Evolutionary conservation across 2,329 filamentous ascomycete genomes (phyloP).

Genomic region (Trichoderma citrinoviride): DNA sequence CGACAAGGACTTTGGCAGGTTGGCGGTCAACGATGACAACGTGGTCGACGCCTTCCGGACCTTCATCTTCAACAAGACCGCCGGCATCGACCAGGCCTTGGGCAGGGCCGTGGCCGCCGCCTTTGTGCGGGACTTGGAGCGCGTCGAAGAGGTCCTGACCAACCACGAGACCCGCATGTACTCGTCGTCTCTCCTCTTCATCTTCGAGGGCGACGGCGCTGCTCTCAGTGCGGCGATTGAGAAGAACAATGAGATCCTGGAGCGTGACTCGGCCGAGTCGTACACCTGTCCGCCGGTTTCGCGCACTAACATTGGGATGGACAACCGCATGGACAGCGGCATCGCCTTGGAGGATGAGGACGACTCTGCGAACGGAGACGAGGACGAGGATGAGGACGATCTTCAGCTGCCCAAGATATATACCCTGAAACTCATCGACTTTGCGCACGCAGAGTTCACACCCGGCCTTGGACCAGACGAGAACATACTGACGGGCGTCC

Average conservation of each 20-base stretch:
- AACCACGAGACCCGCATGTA: constrained; percentile 62
- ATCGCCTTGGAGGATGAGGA: constrained; percentile 48
- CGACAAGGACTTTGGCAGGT: constrained; percentile 61
- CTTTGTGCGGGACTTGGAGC: constrained; percentile 53
- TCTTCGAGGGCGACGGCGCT: constrained; percentile 62
- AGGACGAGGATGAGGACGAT: constrained; percentile 47
- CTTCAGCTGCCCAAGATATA: constrained; percentile 62
- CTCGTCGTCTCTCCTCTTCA: constrained; percentile 60
- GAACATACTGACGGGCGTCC: constrained; percentile 73
- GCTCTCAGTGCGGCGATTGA: constrained; percentile 53
- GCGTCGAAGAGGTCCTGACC: constrained; percentile 53
- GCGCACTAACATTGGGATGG: constrained; percentile 44
- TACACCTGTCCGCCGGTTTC: constrained; percentile 25
- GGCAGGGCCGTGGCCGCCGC: constrained; percentile 54
- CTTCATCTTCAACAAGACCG: constrained; percentile 57
- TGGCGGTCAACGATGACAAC: constrained; percentile 52
- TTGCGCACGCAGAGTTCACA: constrained; percentile 86
- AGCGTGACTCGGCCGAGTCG: constrained; percentile 43
- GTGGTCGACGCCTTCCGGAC: constrained; percentile 52
- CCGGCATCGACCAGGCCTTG: constrained; percentile 58
- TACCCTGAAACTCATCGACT: constrained; percentile 87
- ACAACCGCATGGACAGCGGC: constrained; percentile 56
- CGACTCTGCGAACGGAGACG: constrained; percentile 42
- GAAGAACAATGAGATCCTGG: constrained; percentile 50
- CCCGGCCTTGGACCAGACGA: constrained; percentile 82